Base-by-base conservation (phyloP, 441 rosid species). In the Populus trichocarpa region DNA sequence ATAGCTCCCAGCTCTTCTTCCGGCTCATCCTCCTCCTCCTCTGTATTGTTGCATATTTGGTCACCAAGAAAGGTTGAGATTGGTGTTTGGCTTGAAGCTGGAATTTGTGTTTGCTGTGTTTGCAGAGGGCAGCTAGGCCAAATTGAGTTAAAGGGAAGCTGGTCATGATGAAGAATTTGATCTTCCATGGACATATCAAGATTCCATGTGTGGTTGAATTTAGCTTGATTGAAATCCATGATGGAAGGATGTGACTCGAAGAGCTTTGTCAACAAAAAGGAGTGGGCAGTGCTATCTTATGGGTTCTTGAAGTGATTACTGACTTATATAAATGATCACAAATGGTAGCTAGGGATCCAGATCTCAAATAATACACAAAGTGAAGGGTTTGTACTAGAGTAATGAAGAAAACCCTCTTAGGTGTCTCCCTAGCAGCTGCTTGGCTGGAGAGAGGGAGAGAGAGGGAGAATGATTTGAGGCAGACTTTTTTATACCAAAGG, bases 1-100 rank as follows among this genome's bases (percentile, higher is more conserved):
- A 89, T 85, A 71, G 97, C 91, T 64, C 94, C 86, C 0, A 94
- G 88, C 81, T 94, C 94, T 53, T 93, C 98, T 25, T 66, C 78
- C 2, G 33, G 71, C 2, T 86, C 88, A 32, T 89, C 92, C 3
- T 93, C 87, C 1, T 86, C 87, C 33, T 57, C 84, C n/a, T 72
- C 77, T 2, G 53, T 80, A 1, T 79, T 63, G 16, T 78, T 78
- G 6, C 36, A 32, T 33, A 36, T 73, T 0, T 83, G 74, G n/a
- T 82, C 80, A 35, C 69, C 53, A 59, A 79, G 73, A 76, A 81
- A 32, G 79, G 71, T 65, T 67, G 78, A 71, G 79, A 40, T 63
- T 23, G 81, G 71, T 70, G 73, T 67, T 66, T 83, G 86, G 77
- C 46, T 80, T 35, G 80, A 83, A 46, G 36, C 70, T 67, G 32